A percentile compares a stretch with the other conserved stretches of the same genome.
phyloP scores from a whole-genome alignment of 371 early-diverging fungal genomes.

The Circinella minor region DNA sequence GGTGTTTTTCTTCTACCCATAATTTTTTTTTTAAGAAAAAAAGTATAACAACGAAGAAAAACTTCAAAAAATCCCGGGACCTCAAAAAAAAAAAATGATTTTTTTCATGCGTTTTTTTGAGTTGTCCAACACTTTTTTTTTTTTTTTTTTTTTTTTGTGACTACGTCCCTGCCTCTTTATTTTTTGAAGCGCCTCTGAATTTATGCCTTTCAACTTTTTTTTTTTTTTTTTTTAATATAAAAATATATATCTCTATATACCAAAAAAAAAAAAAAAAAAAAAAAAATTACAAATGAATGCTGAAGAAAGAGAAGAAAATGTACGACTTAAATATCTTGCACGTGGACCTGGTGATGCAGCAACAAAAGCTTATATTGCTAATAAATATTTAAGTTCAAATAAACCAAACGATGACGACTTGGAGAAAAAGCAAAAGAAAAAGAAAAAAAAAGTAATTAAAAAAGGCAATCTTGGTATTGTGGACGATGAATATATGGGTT shows the following conservation, averaged over 20 bases:
- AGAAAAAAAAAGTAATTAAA: conserved; percentile 24
- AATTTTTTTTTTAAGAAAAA: neutral
- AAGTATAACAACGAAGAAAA: neutral
- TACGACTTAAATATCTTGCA: conserved; percentile 46
- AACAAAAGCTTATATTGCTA: conserved; percentile 53
- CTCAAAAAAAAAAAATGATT: too few relatives aligned
- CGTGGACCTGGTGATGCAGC: conserved; percentile 51
- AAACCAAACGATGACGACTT: conserved; percentile 16
- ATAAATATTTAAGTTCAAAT: conserved; percentile 32
- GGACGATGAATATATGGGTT: conserved; percentile 59
- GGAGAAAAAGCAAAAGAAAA: conserved; percentile 46
- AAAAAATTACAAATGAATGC: conserved; percentile 32
- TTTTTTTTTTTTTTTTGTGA: neutral
- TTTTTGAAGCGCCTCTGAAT: too few relatives aligned
- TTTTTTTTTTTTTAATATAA: too few relatives aligned
- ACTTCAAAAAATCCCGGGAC: conserved; percentile 3
- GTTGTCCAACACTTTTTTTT: neutral
- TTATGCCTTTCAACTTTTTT: too few relatives aligned
- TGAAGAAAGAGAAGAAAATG: conserved; percentile 33
- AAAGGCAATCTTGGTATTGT: conserved; percentile 62
- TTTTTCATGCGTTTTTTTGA: neutral
- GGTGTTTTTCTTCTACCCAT: conserved; percentile 55
- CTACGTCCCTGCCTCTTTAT: neutral
- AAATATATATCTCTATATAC: too few relatives aligned
- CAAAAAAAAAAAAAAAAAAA: too few relatives aligned